Base-by-base conservation (phyloP, 768 basidiomycete genomes). In the Myochromella boudieri region DNA sequence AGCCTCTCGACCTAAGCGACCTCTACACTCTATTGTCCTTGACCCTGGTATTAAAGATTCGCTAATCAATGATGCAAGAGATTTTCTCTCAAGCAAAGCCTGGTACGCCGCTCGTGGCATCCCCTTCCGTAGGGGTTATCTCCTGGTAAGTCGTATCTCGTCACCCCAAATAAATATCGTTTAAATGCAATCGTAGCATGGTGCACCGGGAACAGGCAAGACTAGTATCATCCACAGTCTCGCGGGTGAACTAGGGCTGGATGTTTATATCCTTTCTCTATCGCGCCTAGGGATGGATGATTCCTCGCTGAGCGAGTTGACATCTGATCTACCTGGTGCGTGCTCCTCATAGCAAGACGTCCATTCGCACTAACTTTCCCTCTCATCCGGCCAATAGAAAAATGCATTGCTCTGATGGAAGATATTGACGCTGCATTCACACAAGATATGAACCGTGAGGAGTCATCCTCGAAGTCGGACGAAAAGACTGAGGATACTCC, bases 221-320 rank as follows among this genome's bases (percentile, higher is more conserved):
- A 89, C 87, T 0, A 85, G 82, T 22, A 74, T 90, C 40, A 90
- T 89, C 43, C 84, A 88, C 53, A 76, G 80, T 37, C 68, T 91
- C 6, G 87, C 86, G 0, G 81, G 88, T n/a, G 87, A 88, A 60
- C 76, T 91, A 17, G 78, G 76, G 3, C 70, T 92, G 29, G 76
- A 87, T 55, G 77, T 91, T 20, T 90, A 87, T 63, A 77, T 88
- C 37, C 62, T 89, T 39, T 78, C 82, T 1, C 73, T 88, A 3
- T 78, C 82, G 3, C 72, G 75, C 15, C 48, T 62, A 1, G 77
- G 77, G 4, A 59, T 87, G 27, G 81, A 85, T 56, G 86, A 88
- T 61, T 60, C 68, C 0, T 55, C 60, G 5, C 70, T 87, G 25
- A 68, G 69, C 43, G 68, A 74, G 33, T 72, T 86, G 42, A 71